Base-by-base conservation (phyloP, 108 stramenopile genomes). In the Pinguiococcus pyrenoidosus region DNA sequence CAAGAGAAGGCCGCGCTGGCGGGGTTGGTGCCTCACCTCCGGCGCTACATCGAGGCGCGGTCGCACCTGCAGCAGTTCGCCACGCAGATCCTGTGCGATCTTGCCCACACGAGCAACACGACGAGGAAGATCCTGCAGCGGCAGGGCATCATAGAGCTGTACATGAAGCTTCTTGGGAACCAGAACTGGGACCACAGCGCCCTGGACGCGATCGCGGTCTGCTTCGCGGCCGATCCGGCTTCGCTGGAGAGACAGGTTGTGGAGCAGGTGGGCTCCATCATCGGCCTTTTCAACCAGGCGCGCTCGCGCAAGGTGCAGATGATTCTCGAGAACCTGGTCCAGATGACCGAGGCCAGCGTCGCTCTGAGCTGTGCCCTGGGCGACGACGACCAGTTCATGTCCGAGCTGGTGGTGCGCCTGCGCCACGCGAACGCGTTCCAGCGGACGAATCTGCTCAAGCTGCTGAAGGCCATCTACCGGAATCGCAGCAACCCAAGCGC, bases 21-120 rank as follows among this genome's bases (percentile, higher is more conserved):
- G 24, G 62, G 62, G 8, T 49, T 63, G 18, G 53, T 63, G 21
- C 62, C 62, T 17, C 58, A 63, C 34, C 62, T 63, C 10, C 49
- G 47, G 14, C 59, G 62, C 24, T 59, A 46, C 41, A 59, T 63
- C 13, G 8, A 41, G 43, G 62, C 59, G 56, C 46, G 47, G 14
- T 60, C 58, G 9, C 37, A 52, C 23, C 51, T 63, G 51, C 49
- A 60, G 49, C 62, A 63, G 22, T 63, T 63, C 51, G 62, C 62
- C 16, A 48, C 59, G 7, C 58, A 54, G 51, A 63, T 63, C 51
- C 20, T 63, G n/a, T 63, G 56, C 50, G 62, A 63, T 42, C 57
- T 63, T 21, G 62, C 62, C 1, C 62, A 63, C 62, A 53, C 62
- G 51, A 59, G 58, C 9, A 13, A 25, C 16, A 17, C 42, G 25